These are phyloP conservation scores for Fusarium coicis DNA, from an alignment of 2,329 filamentous ascomycete genomes.

Conservation along the genomic window DNA sequence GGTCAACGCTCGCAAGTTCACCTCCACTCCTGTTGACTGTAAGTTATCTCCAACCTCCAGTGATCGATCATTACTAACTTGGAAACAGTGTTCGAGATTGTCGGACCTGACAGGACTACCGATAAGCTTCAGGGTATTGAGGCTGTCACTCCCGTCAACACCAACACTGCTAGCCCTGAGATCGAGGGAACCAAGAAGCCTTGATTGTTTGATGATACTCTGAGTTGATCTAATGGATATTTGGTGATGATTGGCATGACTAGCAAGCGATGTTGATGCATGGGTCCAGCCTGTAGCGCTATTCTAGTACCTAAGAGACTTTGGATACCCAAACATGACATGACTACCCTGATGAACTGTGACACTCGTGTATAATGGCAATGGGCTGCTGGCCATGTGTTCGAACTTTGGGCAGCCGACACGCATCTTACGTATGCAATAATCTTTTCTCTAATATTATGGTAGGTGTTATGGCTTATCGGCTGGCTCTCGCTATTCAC, in stretches of 20 bases:
- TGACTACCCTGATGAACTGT: not conserved
- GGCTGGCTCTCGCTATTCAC: not conserved
- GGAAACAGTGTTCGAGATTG: constrained; percentile 22
- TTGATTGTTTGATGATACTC: not conserved
- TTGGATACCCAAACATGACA: not conserved
- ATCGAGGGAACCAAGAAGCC: constrained; percentile 4
- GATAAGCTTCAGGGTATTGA: constrained; percentile 24
- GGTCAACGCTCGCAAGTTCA: constrained; percentile 54
- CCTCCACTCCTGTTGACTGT: constrained; percentile 43
- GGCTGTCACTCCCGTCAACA: constrained; percentile 16
- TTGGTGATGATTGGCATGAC: not conserved
- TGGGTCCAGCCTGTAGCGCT: not conserved
- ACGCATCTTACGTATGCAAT: not conserved
- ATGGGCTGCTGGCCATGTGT: not conserved
- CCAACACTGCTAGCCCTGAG: constrained; percentile 6
- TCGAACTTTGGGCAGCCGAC: not conserved
- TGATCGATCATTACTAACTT: not conserved
- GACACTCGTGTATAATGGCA: rapidly evolving
- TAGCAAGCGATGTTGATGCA: not conserved
- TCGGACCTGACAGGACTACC: not conserved
- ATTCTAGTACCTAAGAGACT: not conserved
- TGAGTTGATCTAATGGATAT: not conserved
- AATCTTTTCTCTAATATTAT: too few species aligned
- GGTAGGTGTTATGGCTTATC: too few species aligned
- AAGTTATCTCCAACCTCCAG: not conserved